These are phyloP conservation scores for Monilinia fructicola DNA, from an alignment of 2,329 filamentous ascomycete species.

Conservation along the genomic window DNA sequence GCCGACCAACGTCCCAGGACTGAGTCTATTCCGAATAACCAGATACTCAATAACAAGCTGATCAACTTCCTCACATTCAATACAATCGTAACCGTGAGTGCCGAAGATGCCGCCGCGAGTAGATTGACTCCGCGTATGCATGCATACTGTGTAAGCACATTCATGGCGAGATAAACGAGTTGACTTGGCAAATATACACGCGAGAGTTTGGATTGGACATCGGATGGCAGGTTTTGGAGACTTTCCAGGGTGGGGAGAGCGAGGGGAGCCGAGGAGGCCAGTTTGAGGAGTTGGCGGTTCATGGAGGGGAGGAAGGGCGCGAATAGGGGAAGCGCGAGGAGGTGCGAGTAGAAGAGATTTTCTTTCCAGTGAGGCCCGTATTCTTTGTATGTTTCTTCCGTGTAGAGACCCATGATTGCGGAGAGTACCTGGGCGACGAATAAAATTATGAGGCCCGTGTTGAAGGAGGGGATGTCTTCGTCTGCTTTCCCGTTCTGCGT, in stretches of 20 bases:
- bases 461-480: slow-evolving; percentile 50
- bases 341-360: slow-evolving; percentile 89
- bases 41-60: slow-evolving; percentile 86
- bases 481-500: slow-evolving; percentile 34
- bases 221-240: slow-evolving; percentile 41
- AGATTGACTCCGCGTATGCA: slow-evolving; percentile 96
- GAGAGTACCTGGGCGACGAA: slow-evolving; percentile 87
- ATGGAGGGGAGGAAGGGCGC: slow-evolving; percentile 68
- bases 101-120: slow-evolving; percentile 83
- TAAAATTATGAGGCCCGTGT: slow-evolving; percentile 75
- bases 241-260: slow-evolving; percentile 41
- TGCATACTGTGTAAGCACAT: slow-evolving; percentile 86
- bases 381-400: slow-evolving; percentile 81
- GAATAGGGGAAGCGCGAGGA: slow-evolving; percentile 75
- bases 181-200: slow-evolving; percentile 61
- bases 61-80: slow-evolving; percentile 93
- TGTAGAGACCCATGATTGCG: slow-evolving; percentile 92
- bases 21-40: slow-evolving; percentile 84
- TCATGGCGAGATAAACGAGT: slow-evolving; percentile 67
- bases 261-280: slow-evolving; percentile 64
- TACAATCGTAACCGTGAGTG: slow-evolving; percentile 93
- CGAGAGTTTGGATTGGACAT: slow-evolving; percentile 42
- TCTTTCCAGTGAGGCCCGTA: slow-evolving; percentile 93
- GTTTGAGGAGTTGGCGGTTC: slow-evolving; percentile 59
- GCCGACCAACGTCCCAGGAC: slow-evolving; percentile 73